These are phyloP conservation scores for Lathyrus oleraceus DNA, from an alignment of 306 rosid species.

Conservation along the genomic window DNA sequence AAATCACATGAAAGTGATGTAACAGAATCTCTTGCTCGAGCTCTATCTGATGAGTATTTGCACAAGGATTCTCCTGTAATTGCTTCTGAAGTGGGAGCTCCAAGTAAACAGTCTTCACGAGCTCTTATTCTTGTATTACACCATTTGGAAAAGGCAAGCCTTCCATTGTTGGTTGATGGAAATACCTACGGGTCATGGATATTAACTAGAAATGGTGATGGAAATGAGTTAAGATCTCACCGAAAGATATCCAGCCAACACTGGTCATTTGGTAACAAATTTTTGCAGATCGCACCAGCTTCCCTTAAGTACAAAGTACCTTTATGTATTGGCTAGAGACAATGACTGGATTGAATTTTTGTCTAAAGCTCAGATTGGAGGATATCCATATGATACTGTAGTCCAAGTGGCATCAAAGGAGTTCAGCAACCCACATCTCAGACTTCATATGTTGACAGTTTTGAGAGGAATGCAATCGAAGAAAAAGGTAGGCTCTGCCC, in stretches of 20 bases:
- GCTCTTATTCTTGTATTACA: conserved; percentile 72
- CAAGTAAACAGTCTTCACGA: conserved; percentile 61
- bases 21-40: conserved; percentile 77
- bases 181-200: conserved; percentile 88
- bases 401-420: conserved; percentile 86
- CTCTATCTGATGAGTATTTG: conserved; percentile 79
- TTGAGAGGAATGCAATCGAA: conserved; percentile 77
- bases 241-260: conserved; percentile 89
- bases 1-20: conserved; percentile 66
- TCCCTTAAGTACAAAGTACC: conserved; percentile 84
- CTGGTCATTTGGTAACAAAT: conserved; percentile 80
- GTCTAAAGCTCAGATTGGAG: conserved; percentile 89
- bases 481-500: too few species aligned
- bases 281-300: conserved; percentile 88
- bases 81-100: conserved; percentile 44
- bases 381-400: conserved; percentile 76
- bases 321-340: conserved; percentile 82
- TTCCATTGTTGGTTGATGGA: conserved; percentile 62
- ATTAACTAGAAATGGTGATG: conserved; percentile 70
- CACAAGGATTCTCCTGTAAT: conserved; percentile 55
- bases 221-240: conserved; percentile 77
- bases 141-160: conserved; percentile 83
- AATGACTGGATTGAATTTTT: conserved; percentile 95
- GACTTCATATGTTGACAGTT: conserved; percentile 81
- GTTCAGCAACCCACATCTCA: conserved; percentile 79